Conservation (phyloP, 441 rosid genomes). For the Croton laevigatus region DNA sequence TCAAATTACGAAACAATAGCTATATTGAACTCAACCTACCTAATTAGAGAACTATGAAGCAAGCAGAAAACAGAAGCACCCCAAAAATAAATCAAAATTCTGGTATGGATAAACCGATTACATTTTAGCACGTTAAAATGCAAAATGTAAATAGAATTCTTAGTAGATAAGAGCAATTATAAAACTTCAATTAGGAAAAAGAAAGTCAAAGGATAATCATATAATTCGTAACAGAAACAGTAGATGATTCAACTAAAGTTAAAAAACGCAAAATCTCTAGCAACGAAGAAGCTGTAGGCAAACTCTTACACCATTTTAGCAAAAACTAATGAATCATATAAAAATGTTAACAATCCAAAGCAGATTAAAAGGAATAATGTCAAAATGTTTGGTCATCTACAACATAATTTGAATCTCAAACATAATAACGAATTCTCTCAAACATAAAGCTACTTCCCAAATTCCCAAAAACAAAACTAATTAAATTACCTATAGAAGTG, state of each 20-base stretch:
- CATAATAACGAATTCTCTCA: not conserved
- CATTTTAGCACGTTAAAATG: not conserved
- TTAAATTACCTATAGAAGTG: conserved; percentile 6
- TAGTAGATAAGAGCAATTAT: not conserved
- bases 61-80: not conserved
- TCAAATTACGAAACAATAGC: conserved; percentile 7
- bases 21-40: not conserved
- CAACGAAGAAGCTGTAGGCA: too few relatives aligned
- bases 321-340: too few relatives aligned
- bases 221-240: too few relatives aligned
- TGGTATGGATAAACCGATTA: too few relatives aligned
- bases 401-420: not conserved
- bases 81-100: too few relatives aligned
- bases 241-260: too few relatives aligned
- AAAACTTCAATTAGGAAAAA: not conserved
- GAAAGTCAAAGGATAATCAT: not conserved
- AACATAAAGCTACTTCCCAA: not conserved
- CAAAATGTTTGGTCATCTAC: too few relatives aligned
- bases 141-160: not conserved
- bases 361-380: too few relatives aligned
- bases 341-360: too few relatives aligned
- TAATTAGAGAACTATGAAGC: not conserved
- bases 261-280: too few relatives aligned
- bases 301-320: too few relatives aligned
- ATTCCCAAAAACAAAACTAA: not conserved